Evolutionary conservation across 1,284 basidiomycete genomes (phyloP), one percentile per base, ranked within the genome.

Genomic region (Sphagnurus paluster): DNA sequence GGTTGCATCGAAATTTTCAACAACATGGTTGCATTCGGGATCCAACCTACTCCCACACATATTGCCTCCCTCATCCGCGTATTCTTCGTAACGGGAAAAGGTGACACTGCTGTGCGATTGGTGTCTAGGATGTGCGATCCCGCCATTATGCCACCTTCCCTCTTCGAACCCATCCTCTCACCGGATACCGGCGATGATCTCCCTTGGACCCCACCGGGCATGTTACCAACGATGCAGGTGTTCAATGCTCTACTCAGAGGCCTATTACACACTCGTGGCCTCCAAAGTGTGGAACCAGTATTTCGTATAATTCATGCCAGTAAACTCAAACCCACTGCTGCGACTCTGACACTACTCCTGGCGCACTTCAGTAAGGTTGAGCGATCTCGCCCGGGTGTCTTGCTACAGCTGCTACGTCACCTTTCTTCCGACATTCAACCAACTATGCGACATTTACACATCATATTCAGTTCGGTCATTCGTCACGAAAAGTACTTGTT

Each of bases 201-300:
- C n/a, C 59, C 67, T 39, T 61, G 71, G 50, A 50, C 68, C 46
- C 57, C 70, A 20, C 57, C 65, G 11, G 62, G 58, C 29, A 57
- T 79, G 16, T 42, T 29, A 26, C 77, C 77, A 19, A 76, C 73
- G 2, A 65, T 67, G 19, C 66, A 74, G 32, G 64, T 85, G 14
- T 76, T 85, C 66, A 87, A 89, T 56, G 71, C 78, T 11, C 60
- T 84, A 16, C 61, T 87, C 9, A 67, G 67, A 36, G 76, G 77
- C 25, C 46, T 77, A 9, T 61, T 87, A 44, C 59, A 58, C 21
- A 62, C 63, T 32, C 68, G 66, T 48, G 82, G 83, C 29, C 59
- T 87, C 32, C 49, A 63, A 25, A 72, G 68, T 26, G 70, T 77
- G 41, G 66, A 61, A 29, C 53, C 55, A 38, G 61, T 84, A 32